Evolutionary conservation across 2,329 filamentous ascomycete species (phyloP).

Genomic region (Chaetomium sp.): DNA sequence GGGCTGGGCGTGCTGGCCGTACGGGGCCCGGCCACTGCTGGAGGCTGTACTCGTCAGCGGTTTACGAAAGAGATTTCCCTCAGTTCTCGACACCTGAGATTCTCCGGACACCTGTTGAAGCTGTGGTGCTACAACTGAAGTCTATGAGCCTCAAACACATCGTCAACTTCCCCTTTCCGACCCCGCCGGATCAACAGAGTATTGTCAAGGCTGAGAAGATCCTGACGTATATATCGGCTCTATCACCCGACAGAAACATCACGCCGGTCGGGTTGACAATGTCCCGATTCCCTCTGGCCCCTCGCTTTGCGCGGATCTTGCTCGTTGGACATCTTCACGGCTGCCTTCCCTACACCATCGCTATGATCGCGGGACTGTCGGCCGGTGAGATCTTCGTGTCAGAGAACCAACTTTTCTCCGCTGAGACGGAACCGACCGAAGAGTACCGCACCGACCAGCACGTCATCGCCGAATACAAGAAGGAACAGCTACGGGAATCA

Average conservation of each 20-base stretch:
- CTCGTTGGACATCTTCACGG: slow-evolving; percentile 80
- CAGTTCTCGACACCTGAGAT: slow-evolving; percentile 89
- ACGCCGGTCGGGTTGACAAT: slow-evolving; percentile 80
- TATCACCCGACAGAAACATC: slow-evolving; percentile 71
- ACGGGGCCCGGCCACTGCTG: slow-evolving; percentile 97
- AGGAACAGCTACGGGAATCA: slow-evolving; percentile 62
- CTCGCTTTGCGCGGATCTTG: slow-evolving; percentile 89
- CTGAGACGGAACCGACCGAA: slow-evolving; percentile 50
- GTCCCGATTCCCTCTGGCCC: slow-evolving; percentile 85
- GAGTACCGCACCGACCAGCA: slow-evolving; percentile 66
- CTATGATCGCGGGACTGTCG: slow-evolving; percentile 84
- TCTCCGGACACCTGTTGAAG: slow-evolving; percentile 87
- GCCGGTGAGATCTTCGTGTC: slow-evolving; percentile 86
- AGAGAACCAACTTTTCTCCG: slow-evolving; percentile 73
- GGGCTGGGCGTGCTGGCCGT: slow-evolving; percentile 89
- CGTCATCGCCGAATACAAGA: slow-evolving; percentile 69
- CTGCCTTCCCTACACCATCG: slow-evolving; percentile 83
- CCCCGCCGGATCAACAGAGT: slow-evolving; percentile 75
- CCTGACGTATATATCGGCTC: slow-evolving; percentile 80
- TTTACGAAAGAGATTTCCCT: slow-evolving; percentile 86
- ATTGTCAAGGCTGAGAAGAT: slow-evolving; percentile 84
- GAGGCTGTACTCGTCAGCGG: slow-evolving; percentile 87
- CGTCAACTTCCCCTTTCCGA: slow-evolving; percentile 94
- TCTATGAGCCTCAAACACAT: slow-evolving; percentile 90
- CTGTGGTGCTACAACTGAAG: slow-evolving; percentile 90